These are phyloP conservation scores for Nepenthes gracilis DNA, from an alignment of 148 eudicot genomes.

Conservation along the genomic window DNA sequence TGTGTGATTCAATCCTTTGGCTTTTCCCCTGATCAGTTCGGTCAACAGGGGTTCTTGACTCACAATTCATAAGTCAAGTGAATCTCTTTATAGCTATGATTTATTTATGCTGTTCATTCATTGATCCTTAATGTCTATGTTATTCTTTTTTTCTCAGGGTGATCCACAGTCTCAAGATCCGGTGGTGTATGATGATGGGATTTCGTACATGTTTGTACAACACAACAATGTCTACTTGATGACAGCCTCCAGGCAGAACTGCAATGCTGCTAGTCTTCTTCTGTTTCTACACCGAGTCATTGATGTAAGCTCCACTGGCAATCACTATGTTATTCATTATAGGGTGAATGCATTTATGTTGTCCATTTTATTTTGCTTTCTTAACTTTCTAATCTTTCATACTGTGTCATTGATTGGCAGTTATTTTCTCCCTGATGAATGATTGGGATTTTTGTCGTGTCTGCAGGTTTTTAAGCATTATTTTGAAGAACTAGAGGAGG, in stretches of 20 bases:
- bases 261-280: slow-evolving; percentile 92
- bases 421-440: not conserved
- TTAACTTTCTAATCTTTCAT: no score
- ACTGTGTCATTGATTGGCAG: not conserved
- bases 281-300: slow-evolving; percentile 84
- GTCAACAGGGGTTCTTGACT: no score
- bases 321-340: not conserved
- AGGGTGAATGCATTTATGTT: no score
- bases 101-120: not conserved
- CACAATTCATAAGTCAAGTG: not conserved
- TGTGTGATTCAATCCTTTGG: not conserved
- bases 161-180: slow-evolving; percentile 50
- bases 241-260: slow-evolving; percentile 86
- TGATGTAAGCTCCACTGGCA: slow-evolving; percentile 9
- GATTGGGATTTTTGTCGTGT: not conserved
- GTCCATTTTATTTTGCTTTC: no score
- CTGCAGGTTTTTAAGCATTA: slow-evolving; percentile 95
- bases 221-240: slow-evolving; percentile 88
- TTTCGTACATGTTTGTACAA: slow-evolving; percentile 91
- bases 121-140: not conserved
- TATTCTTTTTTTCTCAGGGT: slow-evolving; percentile 2
- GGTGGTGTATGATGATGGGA: slow-evolving; percentile 77
- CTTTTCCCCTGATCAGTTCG: no score
- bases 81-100: not conserved
- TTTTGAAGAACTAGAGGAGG: slow-evolving; percentile 91